Percentiles rank a stretch among this genome's conserved stretches.
phyloP scores from a whole-genome alignment of 176 grass and related monocot species.

The Eleusine indica region DNA sequence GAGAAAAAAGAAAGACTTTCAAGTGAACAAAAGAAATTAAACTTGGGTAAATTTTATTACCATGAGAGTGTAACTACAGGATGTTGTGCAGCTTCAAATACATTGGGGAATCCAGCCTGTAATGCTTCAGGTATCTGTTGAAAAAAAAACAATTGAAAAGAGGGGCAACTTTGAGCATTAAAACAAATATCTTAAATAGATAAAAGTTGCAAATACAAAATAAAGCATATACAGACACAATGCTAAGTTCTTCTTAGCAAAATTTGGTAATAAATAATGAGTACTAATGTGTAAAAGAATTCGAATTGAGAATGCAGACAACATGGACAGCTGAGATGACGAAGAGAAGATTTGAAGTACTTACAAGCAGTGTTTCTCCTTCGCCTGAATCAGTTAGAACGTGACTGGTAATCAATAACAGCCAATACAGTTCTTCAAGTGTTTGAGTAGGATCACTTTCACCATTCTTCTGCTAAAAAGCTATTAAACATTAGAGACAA shows the following conservation, averaged over 20 bases:
- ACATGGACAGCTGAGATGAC: constrained; percentile 33
- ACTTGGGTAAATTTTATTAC: constrained; percentile 47
- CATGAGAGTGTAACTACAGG: constrained; percentile 89
- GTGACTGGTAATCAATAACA: constrained; percentile 90
- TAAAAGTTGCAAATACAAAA: constrained; percentile 20
- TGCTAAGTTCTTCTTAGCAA: constrained; percentile 28
- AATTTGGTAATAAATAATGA: background rate
- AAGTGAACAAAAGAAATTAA: background rate
- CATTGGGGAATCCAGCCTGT: constrained; percentile 69
- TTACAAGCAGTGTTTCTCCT: constrained; percentile 97
- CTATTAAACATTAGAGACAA: constrained; percentile 18
- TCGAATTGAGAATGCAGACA: constrained; percentile 34
- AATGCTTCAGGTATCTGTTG: constrained; percentile 91
- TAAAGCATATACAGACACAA: constrained; percentile 9
- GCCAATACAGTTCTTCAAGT: constrained; percentile 94
- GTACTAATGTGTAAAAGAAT: constrained; percentile 3
- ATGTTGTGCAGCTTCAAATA: constrained; percentile 73
- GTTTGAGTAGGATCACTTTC: constrained; percentile 81
- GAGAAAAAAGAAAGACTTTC: background rate
- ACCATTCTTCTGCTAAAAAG: constrained; percentile 58
- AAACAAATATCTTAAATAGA: constrained; percentile 26
- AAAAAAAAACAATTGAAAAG: constrained; percentile 35
- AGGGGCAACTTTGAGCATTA: constrained; percentile 31
- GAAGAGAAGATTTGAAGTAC: constrained; percentile 32
- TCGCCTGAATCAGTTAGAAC: constrained; percentile 98